These are phyloP conservation scores for Zoysia pacifica DNA, from an alignment of 176 grass and related monocot species.

Conservation along the genomic window DNA sequence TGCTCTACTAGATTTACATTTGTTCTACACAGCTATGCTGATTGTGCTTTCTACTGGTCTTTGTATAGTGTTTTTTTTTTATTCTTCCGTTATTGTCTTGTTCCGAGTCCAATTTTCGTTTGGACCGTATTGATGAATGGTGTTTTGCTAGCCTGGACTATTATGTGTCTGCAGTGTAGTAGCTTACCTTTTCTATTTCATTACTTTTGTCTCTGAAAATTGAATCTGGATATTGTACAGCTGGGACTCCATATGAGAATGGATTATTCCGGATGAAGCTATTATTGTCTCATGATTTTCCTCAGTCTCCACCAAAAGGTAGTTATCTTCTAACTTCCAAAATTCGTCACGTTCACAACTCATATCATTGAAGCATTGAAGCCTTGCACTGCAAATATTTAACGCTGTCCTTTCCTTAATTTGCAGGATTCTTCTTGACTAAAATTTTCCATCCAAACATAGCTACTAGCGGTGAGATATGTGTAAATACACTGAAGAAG, in stretches of 20 bases:
- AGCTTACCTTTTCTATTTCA: neutral
- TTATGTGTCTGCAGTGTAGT: neutral
- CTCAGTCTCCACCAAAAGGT: constrained; percentile 93
- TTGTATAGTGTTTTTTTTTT: neutral
- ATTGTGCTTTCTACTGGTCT: neutral
- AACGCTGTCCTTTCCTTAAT: constrained; percentile 1
- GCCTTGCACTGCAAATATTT: constrained; percentile 1
- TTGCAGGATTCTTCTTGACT: constrained; percentile 79
- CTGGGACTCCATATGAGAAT: constrained; percentile 94
- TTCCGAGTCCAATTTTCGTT: neutral
- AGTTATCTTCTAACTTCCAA: constrained; percentile 36
- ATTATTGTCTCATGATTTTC: constrained; percentile 75
- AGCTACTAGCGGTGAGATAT: constrained; percentile 87
- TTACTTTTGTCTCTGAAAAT: constrained; percentile 14
- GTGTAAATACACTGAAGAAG: constrained; percentile 96
- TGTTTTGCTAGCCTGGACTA: neutral
- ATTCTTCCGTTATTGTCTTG: neutral
- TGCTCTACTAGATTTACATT: neutral
- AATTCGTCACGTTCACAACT: constrained; percentile 36
- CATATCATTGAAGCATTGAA: constrained; percentile 14
- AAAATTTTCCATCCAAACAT: constrained; percentile 99
- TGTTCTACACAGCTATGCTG: neutral
- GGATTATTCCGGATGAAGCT: constrained; percentile 97
- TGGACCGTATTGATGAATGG: neutral
- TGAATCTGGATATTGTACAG: constrained; percentile 37